Base-by-base conservation (phyloP, 2,329 filamentous ascomycete genomes). In the Aaosphaeria pasadenensis region DNA sequence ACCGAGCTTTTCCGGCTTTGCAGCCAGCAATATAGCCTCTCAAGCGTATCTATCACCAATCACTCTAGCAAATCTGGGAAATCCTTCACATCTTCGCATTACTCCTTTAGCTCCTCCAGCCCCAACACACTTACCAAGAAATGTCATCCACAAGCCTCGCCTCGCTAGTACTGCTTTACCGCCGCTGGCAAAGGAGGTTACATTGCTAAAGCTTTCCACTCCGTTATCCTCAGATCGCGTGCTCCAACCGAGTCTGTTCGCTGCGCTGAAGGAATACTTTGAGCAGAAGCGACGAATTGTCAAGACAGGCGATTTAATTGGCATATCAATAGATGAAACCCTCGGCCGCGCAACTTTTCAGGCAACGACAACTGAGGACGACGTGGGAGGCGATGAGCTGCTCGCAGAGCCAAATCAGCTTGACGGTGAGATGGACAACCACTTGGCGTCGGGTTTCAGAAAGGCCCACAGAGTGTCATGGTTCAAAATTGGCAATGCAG, bases 241-340 rank as follows among this genome's bases (percentile, higher is more conserved):
- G 1, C 81, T 96, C 7, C 91, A 97, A 64, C 88, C 89, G 5
- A 89, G 89, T 4, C 80, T 97, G 4, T 86, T 97, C 57, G 86
- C 89, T 13, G 91, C 89, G 0, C 71, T 99, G 39, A 96, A 96
- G 67, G 84, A 84, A 36, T 87, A 96, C 64, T 96, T 99, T 67
- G 88, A 95, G 55, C 83, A 83, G 47, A 89, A 88, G 59, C 82
- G 87, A 48, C 84, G 94, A 4, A 81, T 97, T 9, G 82, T 97
- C 36, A 91, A 91, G 62, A 85, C 83, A 38, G 92, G 91, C 3
- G 94, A 99, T 70, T 74, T 96, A 9, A 85, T 99, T 46, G 91
- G 89, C 13, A 87, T 99, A 9, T 86, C 90, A 3, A 85, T 99
- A 30, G 92, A 99, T 62, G 89, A 91, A 45, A 84, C 86, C 45